phyloP scores from a whole-genome alignment of 257 asterid genomes.

The Eustoma russellianum region DNA sequence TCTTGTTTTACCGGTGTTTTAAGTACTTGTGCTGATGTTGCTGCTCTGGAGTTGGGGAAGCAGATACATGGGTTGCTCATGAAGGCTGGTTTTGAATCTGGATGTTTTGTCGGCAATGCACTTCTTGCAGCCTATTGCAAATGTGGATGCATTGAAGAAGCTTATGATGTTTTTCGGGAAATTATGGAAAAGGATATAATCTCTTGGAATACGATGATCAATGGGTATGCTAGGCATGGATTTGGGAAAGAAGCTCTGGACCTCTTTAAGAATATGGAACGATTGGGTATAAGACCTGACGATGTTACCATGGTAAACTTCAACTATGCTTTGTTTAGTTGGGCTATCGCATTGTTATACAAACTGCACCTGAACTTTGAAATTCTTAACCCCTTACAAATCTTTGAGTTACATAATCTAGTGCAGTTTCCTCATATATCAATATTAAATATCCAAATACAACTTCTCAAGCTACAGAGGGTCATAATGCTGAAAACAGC shows the following conservation, averaged over 20 bases:
- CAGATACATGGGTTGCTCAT: slow-evolving; percentile 64
- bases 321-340: background rate
- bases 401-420: too few relatives aligned
- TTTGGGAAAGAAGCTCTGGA: slow-evolving; percentile 65
- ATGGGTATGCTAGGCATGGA: slow-evolving; percentile 90
- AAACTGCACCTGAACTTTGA: too few relatives aligned
- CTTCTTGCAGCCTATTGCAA: slow-evolving; percentile 90
- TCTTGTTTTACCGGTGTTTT: slow-evolving; percentile 56
- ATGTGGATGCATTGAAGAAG: slow-evolving; percentile 87
- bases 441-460: too few relatives aligned
- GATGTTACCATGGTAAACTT: slow-evolving; percentile 80
- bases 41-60: slow-evolving; percentile 84
- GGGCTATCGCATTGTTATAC: too few relatives aligned
- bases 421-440: background rate
- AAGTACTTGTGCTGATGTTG: slow-evolving; percentile 82
- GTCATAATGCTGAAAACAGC: too few relatives aligned
- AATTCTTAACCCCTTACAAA: too few relatives aligned
- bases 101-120: slow-evolving; percentile 79
- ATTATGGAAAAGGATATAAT: slow-evolving; percentile 66
- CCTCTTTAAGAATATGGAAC: slow-evolving; percentile 58
- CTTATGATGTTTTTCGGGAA: slow-evolving; percentile 41
- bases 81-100: slow-evolving; percentile 75
- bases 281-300: slow-evolving; percentile 45
- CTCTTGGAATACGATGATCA: slow-evolving; percentile 89
- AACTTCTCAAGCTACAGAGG: too few relatives aligned